Base-by-base conservation (phyloP, 345 rosid genomes). In the Cardamine resedifolia region DNA sequence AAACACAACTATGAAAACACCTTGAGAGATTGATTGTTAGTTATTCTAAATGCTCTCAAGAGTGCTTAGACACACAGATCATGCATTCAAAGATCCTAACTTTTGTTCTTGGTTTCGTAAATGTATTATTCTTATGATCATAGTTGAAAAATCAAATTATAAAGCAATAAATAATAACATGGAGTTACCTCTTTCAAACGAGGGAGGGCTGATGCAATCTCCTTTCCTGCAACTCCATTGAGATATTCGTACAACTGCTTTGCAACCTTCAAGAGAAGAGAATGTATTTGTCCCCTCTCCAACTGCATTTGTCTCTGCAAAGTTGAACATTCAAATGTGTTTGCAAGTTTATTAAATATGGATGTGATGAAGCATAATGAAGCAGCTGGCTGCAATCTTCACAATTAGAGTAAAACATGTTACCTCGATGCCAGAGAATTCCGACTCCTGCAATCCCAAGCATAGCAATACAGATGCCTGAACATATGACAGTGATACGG, bases 291-390 rank as follows among this genome's bases (percentile, higher is more conserved):
- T 27, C 77, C 82, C 70, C 91, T 86, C 73, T 86, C 97, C 64
- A 96, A 70, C 80, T 87, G 85, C 87, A 87, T 81, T 80, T 88
- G 98, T 49, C 83, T 90, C 99, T 92, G 91, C 52, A 79, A 77
- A 64, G 79, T 23, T 16, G 3, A 68, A 73, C 15, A 66, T 47
- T 36, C 66, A 61, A 9, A 48, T 38, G 69, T 30, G 68, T 56
- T 47, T 58, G 39, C 34, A 31, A 27, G 72, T 49, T 49, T 49
- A 10, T 44, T 58, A 15, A 38, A 24, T 43, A 58, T 34, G 43
- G 9, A 57, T 58, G 18, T 27, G 44, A 24, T 27, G 68, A 41
- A 52, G 43, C 47, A 33, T 69, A 18, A 10, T 53, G 28, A 61
- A 52, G 55, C 66, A 75, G 38, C 20, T 50, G 59, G 7, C 48